Base-by-base conservation (phyloP, 2,329 filamentous ascomycete genomes). In the Lecanoromycetidae sp. region DNA sequence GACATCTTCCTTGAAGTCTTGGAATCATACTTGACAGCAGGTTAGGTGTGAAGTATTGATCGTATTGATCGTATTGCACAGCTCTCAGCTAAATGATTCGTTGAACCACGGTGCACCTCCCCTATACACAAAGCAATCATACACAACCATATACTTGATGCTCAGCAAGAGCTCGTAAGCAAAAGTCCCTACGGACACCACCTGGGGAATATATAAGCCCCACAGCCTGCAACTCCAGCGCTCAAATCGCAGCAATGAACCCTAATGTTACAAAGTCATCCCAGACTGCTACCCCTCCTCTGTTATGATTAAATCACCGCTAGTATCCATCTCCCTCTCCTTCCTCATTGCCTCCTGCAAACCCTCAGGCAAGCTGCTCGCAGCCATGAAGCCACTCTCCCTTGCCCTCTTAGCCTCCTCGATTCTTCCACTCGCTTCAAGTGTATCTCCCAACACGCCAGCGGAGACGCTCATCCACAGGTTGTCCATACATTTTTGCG, bases 391-490 rank as follows among this genome's bases (percentile, higher is more conserved):
- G 27, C 65, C 74, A 55, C 72, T 70, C n/a, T 65, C 63, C 33
- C 65, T 63, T 5, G 68, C 63, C 5, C 54, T 55, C 30, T 60
- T 60, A 9, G 76, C 75, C 52, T 80, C 72, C 3, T 64, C 64
- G 10, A 60, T 61, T 56, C 82, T 78, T 19, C 84, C 84, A 57
- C 84, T 78, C 46, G 83, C 74, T 56, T 87, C 83, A 54, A 82
- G 75, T 19, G 80, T 85, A 57, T 86, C 78, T 1, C 80, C 80
- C 39, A 90, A 70, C 75, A 91, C 82, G 19, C 82, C 82, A 54
- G 84, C 80, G 1, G 84, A 82, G 6, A 93, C 86, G 57, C 82
- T 87, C 67, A 80, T 80, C 84, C 84, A 88, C 42, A 87, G 64
- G 13, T 78, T 68, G 58, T 85, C 84, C 19, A 81, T 80, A 55